Conservation (phyloP, 1,284 basidiomycete species). For the Gomphus bonarii region DNA sequence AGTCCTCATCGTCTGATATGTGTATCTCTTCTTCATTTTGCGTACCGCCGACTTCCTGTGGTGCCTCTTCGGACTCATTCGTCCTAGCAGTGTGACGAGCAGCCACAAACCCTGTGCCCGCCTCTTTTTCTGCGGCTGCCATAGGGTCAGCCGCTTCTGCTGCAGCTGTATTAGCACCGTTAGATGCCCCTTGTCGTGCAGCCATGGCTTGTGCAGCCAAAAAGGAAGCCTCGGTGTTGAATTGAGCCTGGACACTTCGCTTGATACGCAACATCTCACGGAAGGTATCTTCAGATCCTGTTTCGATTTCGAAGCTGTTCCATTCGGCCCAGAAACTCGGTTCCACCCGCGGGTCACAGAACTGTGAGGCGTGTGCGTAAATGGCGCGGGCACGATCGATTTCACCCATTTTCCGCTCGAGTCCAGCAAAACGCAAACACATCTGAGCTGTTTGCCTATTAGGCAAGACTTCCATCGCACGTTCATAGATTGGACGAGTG, state of each 20-base stretch:
- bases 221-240: constrained; percentile 92
- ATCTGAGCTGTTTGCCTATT: constrained; percentile 95
- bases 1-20: constrained; percentile 72
- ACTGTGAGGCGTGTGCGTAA: constrained; percentile 95
- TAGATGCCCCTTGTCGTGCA: constrained; percentile 44
- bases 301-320: constrained; percentile 97
- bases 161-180: constrained; percentile 42
- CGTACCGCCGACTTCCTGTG: constrained; percentile 18
- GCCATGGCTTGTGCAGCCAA: constrained; percentile 78
- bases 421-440: constrained; percentile 90
- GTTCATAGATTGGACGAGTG: constrained; percentile 94
- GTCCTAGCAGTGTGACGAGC: constrained; percentile 33
- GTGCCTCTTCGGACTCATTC: constrained; percentile 17
- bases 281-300: constrained; percentile 97
- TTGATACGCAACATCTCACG: constrained; percentile 98
- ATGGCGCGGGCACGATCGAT: constrained; percentile 95
- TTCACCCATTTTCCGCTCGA: constrained; percentile 97
- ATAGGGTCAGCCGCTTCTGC: constrained; percentile 54
- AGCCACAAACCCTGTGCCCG: constrained; percentile 49
- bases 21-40: constrained; percentile 72
- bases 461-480: constrained; percentile 88
- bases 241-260: constrained; percentile 94
- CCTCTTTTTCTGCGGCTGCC: constrained; percentile 53
- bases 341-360: constrained; percentile 90
- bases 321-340: constrained; percentile 94